Conservation (phyloP, 139 green algal species). For the Volvox reticuliferus region DNA sequence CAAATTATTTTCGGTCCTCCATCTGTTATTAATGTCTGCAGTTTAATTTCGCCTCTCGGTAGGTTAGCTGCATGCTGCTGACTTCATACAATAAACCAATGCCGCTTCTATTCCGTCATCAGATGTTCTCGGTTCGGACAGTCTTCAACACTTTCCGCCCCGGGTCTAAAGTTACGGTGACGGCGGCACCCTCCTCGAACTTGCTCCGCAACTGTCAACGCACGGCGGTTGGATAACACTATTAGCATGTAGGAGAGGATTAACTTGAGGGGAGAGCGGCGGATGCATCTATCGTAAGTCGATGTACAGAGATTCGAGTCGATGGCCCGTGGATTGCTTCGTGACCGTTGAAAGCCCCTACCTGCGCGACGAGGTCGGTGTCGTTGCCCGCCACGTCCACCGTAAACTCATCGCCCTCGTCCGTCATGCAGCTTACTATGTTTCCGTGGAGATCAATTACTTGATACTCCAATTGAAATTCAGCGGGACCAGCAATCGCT, state of each 20-base stretch:
- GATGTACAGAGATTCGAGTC: neutral
- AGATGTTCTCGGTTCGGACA: neutral
- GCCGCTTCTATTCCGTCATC: neutral
- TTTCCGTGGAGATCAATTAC: slow-evolving; percentile 14
- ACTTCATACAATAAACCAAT: no score
- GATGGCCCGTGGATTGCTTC: neutral
- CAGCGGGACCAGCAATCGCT: neutral
- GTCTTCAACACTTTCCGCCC: neutral
- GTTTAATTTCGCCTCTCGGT: no score
- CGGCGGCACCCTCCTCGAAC: neutral
- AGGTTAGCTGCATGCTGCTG: no score
- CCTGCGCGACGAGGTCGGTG: neutral
- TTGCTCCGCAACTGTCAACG: neutral
- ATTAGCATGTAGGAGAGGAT: no score
- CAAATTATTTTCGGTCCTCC: no score
- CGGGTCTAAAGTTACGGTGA: neutral
- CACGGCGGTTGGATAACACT: no score
- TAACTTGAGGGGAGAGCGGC: no score
- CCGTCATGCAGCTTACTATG: slow-evolving; percentile 21
- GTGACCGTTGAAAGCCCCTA: neutral
- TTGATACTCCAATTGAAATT: neutral
- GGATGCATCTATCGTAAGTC: no score
- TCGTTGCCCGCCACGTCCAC: neutral
- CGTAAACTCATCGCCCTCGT: slow-evolving; percentile 23
- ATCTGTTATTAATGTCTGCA: no score